These are phyloP conservation scores for Lipomyces starkeyi DNA, from an alignment of 805 yeast species.

Conservation along the genomic window DNA sequence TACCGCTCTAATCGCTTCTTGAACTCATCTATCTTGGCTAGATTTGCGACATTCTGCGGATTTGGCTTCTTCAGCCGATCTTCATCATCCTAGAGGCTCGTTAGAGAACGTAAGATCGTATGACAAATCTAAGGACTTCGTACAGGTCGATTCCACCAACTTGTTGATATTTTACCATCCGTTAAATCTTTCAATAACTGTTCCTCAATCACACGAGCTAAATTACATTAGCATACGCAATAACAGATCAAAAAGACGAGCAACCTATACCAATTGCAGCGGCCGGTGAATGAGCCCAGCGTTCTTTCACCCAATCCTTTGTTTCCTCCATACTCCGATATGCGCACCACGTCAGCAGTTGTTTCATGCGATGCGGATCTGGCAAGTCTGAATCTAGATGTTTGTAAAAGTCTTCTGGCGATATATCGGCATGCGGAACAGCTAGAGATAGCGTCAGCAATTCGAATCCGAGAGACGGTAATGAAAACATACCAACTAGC, in stretches of 20 bases:
- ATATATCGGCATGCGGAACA: constrained; percentile 68
- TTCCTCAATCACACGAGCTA: constrained; percentile 66
- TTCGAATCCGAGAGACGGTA: neutral
- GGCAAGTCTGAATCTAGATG: constrained; percentile 66
- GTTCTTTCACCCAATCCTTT: constrained; percentile 29
- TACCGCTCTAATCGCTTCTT: constrained; percentile 51
- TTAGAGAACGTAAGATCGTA: constrained; percentile 22
- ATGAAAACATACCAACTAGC: constrained; percentile 45
- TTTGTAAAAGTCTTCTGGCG: constrained; percentile 60
- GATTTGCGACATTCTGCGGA: constrained; percentile 62
- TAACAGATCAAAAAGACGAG: constrained; percentile 38
- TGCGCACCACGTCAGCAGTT: constrained; percentile 70
- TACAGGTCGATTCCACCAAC: constrained; percentile 65
- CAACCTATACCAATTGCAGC: constrained; percentile 11
- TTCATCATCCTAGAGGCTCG: constrained; percentile 41
- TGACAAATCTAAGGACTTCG: constrained; percentile 43
- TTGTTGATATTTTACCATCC: constrained; percentile 64
- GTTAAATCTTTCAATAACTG: constrained; percentile 64
- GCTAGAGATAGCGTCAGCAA: constrained; percentile 46
- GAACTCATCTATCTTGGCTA: constrained; percentile 55
- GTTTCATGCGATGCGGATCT: constrained; percentile 76
- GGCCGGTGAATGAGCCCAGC: constrained; percentile 14
- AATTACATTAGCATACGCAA: neutral
- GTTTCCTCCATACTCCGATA: constrained; percentile 53
- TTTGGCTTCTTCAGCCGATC: constrained; percentile 52